Percentiles rank a stretch among this genome's conserved stretches.
These are phyloP conservation scores for Malus asiatica DNA, from an alignment of 306 rosid genomes.

Conservation along the genomic window DNA sequence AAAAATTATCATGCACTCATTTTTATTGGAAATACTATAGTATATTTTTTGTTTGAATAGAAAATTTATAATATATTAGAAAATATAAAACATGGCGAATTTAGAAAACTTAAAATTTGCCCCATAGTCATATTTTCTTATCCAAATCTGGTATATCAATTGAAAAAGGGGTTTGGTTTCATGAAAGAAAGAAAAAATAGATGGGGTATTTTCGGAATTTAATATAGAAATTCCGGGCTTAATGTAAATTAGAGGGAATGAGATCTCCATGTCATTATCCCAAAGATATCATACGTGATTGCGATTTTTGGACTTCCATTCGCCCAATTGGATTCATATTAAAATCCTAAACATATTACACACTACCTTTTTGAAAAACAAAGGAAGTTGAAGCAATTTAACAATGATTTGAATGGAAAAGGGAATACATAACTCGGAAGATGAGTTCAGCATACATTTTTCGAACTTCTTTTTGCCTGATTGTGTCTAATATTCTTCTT, in stretches of 20 bases:
- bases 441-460: too few relatives aligned
- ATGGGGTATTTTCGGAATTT: slow-evolving; percentile 14
- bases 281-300: slow-evolving; percentile 55
- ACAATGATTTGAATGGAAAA: neutral
- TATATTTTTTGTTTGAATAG: too few relatives aligned
- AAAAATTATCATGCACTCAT: neutral
- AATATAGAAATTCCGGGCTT: neutral
- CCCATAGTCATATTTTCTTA: too few relatives aligned
- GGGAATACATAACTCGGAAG: too few relatives aligned
- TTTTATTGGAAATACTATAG: too few relatives aligned
- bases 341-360: neutral
- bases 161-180: too few relatives aligned
- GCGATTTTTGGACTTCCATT: slow-evolving; percentile 42
- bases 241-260: slow-evolving; percentile 36
- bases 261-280: slow-evolving; percentile 75
- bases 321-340: slow-evolving; percentile 9
- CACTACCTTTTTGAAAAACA: neutral
- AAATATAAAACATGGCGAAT: neutral
- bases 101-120: too few relatives aligned
- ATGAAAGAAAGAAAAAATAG: neutral
- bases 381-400: too few relatives aligned
- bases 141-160: neutral
- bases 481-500: too few relatives aligned
- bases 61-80: too few relatives aligned
- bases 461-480: too few relatives aligned